Base-by-base conservation (phyloP, 805 yeast species). In the Saccharomycopsis synnaedendra region DNA sequence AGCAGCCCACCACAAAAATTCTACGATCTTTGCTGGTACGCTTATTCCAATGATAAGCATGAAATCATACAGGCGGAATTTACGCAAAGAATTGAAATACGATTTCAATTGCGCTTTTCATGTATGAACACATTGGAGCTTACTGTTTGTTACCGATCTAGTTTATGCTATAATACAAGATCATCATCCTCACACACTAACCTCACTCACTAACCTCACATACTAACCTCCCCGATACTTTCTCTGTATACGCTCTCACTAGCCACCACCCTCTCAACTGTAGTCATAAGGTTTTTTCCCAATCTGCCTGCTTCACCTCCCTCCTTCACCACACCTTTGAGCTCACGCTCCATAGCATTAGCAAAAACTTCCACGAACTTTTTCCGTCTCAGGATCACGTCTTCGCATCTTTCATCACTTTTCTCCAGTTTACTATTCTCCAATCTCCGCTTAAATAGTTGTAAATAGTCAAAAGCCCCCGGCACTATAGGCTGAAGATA, bases 251-350 rank as follows among this genome's bases (percentile, higher is more conserved):
- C 52, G 2, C 41, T 39, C 42, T 52, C 55, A 5, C 45, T 42
- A 11, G 45, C 42, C 8, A 47, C 40, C 10, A 43, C 35, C 30
- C 43, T 19, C 19, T 40, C 30, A 19, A 45, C 33, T n/a, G 39
- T 37, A 3, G 4, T 31, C 10, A 37, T 5, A 10, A 50, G 39
- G 10, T 28, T 41, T 9, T 64, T 66, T 5, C 75, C 71, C 9
- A 60, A 72, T 52, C 78, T 72, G 3, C 88, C 88, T 19, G 73
- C 65, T 43, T 80, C 85, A 1, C 89, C 89, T 8, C 87, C 94
- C 54, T 84, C 93, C 56, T 76, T 77, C 6, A 77, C 61, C 33
- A 76, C 56, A 38, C 66, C 66, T 1, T 63, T 66, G 28, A 82
- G 65, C 54, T 84, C 93, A 55, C 75, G 76, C 6, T 76, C 60